A percentile compares a stretch with the other conserved stretches of the same genome.
These are phyloP conservation scores for Arabidopsis arenosa DNA, from an alignment of 345 rosid species.

Conservation along the genomic window DNA sequence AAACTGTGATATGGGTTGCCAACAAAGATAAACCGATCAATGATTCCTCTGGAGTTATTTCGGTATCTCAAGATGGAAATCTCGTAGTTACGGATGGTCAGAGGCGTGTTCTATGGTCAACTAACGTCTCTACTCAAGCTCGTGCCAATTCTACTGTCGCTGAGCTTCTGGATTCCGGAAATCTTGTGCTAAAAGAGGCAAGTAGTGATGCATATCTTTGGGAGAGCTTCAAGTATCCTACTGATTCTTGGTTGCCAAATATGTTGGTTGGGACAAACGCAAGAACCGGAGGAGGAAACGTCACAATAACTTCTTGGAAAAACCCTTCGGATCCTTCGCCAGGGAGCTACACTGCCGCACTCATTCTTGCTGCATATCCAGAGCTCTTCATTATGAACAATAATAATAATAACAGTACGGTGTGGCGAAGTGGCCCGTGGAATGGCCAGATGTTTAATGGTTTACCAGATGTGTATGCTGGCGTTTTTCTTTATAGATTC, in stretches of 20 bases:
- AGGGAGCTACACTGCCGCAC: conserved; percentile 52
- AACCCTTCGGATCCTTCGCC: conserved; percentile 58
- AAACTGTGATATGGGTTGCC: conserved; percentile 58
- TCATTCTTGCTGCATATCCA: conserved; percentile 43
- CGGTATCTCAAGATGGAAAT: conserved; percentile 54
- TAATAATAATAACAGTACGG: conserved; percentile 32
- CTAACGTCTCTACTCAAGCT: conserved; percentile 39
- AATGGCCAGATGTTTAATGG: conserved; percentile 53
- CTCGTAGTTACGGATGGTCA: conserved; percentile 51
- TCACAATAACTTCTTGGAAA: conserved; percentile 58
- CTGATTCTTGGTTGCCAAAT: conserved; percentile 43
- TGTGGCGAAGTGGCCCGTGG: conserved; percentile 72
- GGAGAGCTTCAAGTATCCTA: conserved; percentile 64
- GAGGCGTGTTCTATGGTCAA: conserved; percentile 59
- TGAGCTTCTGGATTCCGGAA: conserved; percentile 58
- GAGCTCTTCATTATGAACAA: conserved; percentile 54
- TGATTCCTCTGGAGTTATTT: conserved; percentile 53
- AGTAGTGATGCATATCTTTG: conserved; percentile 37
- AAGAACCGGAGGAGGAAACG: conserved; percentile 40
- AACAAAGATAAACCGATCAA: conserved; percentile 54
- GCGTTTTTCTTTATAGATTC: conserved; percentile 43
- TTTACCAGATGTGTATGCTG: conserved; percentile 31
- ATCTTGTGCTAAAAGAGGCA: conserved; percentile 53
- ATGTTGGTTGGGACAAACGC: conserved; percentile 50
- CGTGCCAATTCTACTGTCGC: conserved; percentile 44